These are phyloP conservation scores for Tillandsia fasciculata DNA, from an alignment of 176 grass and related monocot species.

Conservation along the genomic window DNA sequence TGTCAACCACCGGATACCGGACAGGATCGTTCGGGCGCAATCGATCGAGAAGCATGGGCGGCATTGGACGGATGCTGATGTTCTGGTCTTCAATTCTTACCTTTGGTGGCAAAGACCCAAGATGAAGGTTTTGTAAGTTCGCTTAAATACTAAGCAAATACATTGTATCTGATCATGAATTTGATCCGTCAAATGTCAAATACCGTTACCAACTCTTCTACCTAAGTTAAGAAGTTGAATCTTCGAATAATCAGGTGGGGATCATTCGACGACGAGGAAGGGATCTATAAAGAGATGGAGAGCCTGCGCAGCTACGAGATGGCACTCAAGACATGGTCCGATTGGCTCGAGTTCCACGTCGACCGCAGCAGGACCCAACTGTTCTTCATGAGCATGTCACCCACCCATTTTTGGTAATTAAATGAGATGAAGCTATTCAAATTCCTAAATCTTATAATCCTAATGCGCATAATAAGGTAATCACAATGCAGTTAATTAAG, in stretches of 20 bases:
- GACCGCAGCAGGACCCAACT: constrained; percentile 34
- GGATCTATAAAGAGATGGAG: constrained; percentile 44
- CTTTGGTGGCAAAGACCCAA: constrained; percentile 54
- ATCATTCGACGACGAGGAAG: constrained; percentile 30
- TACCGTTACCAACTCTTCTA: too few species aligned
- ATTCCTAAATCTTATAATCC: neutral
- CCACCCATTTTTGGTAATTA: constrained; percentile 44
- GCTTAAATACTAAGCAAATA: too few species aligned
- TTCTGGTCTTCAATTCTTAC: constrained; percentile 83
- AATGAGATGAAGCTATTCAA: neutral
- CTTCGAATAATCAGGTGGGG: constrained; percentile 28
- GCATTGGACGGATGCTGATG: constrained; percentile 50
- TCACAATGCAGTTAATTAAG: neutral
- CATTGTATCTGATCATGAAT: too few species aligned
- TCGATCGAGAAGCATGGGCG: constrained; percentile 54
- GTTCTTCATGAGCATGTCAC: constrained; percentile 83
- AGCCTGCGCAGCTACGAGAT: constrained; percentile 56
- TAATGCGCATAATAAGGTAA: neutral
- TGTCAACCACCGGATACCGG: constrained; percentile 37
- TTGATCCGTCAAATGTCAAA: too few species aligned
- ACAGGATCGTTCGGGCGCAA: constrained; percentile 41
- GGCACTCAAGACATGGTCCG: constrained; percentile 43
- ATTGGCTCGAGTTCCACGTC: constrained; percentile 73
- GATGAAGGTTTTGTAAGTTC: constrained; percentile 57
- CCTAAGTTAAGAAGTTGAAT: neutral